Evolutionary conservation across 257 asterid species (phyloP), one percentile per base, ranked within the genome.

Genomic region (Phtheirospermum japonicum): DNA sequence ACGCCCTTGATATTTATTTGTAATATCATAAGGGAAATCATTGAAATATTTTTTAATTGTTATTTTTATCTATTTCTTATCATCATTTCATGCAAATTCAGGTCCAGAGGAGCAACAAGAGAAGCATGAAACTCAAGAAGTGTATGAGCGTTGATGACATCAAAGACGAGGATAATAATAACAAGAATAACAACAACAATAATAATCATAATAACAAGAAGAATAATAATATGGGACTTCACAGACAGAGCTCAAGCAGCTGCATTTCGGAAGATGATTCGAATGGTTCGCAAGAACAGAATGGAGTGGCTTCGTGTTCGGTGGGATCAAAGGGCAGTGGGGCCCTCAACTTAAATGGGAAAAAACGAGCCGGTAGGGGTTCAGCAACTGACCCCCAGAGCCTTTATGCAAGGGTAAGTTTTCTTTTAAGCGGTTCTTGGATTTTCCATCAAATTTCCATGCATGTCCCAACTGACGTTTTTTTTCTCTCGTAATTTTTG

Each of bases 311-410:
- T 59, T 75, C 76, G 17, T 54, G 69, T 49, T 79, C 79, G 52
- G 9, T 2, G 3, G 50, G 39, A 58, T 68, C 72, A 9, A 76
- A 60, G 64, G 64, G 67, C 4, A 53, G 55, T 28, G 69, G 67
- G 14, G 59, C 62, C 23, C 50, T 34, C 48, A 75, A 75, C 57
- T 45, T 55, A 12, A 64, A 10, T 2, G 83, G 73, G 14, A 73
- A 74, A 69, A 50, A 79, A 61, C 79, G 76, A 42, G 81, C 83
- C 8, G 50, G 65, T 57, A 71, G 83, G 68, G 88, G 85, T 46
- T 73, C 85, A 2, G 82, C 83, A 10, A 79, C 85, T 17, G 83
- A 82, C 60, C 81, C 87, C 8, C 84, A 78, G 71, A 81, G 87
- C 82, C 82, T 81, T 50, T 81, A 81, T 9, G 82, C 87, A 28